Conservation (phyloP, 768 basidiomycete genomes). For the Boletus subcaerulescens region DNA sequence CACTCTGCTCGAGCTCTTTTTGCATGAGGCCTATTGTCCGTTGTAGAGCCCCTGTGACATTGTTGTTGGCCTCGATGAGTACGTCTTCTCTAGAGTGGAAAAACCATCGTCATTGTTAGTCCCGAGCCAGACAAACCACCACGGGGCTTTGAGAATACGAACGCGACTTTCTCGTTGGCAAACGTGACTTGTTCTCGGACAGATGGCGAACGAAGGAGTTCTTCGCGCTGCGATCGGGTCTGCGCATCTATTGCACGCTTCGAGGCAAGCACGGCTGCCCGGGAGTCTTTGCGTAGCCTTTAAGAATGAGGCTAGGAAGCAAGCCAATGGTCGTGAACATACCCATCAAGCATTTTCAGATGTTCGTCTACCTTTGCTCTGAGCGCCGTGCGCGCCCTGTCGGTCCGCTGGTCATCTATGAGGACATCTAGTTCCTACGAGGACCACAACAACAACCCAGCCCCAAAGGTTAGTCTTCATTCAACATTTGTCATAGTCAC, state of each 20-base stretch:
- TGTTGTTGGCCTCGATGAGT: conserved; percentile 83
- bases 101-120: not conserved
- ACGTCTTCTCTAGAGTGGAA: conserved; percentile 61
- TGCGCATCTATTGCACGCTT: conserved; percentile 69
- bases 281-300: conserved; percentile 61
- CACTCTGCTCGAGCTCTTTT: conserved; percentile 86
- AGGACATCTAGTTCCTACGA: conserved; percentile 62
- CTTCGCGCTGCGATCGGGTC: conserved; percentile 58
- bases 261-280: conserved; percentile 68
- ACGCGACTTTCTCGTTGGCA: conserved; percentile 61
- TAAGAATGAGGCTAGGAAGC: not conserved
- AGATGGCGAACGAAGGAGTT: conserved; percentile 57
- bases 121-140: not conserved
- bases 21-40: conserved; percentile 87
- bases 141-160: conserved; percentile 27
- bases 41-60: conserved; percentile 85
- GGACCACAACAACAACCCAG: not conserved
- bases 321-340: conserved; percentile 17
- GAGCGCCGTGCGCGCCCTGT: conserved; percentile 48
- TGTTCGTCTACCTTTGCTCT: conserved; percentile 49
- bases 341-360: conserved; percentile 50
- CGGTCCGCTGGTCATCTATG: conserved; percentile 69
- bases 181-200: conserved; percentile 41
- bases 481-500: not conserved
- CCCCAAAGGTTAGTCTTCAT: not conserved